These are phyloP conservation scores for Zygnema circumcarinatum DNA, from an alignment of 139 green algal species.

Conservation along the genomic window DNA sequence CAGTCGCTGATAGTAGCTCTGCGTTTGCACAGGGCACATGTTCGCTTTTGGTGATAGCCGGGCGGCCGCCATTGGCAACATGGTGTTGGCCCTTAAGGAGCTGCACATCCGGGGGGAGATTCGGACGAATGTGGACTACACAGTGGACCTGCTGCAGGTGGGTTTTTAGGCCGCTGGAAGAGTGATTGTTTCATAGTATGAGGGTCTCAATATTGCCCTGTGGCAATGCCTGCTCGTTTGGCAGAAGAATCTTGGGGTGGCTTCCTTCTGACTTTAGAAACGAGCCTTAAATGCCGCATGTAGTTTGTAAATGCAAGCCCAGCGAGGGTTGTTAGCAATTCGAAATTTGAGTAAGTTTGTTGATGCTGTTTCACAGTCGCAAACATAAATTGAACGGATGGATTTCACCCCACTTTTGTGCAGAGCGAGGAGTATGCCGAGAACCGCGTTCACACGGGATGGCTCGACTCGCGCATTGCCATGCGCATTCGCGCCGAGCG, in stretches of 20 bases:
- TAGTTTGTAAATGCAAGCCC: no score
- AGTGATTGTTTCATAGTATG: background rate
- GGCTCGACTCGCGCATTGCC: slow-evolving; percentile 94
- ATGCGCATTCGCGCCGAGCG: slow-evolving; percentile 65
- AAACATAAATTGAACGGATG: no score
- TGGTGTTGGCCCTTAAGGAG: slow-evolving; percentile 94
- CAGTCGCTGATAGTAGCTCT: no score
- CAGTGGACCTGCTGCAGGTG: slow-evolving; percentile 64
- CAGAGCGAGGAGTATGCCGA: slow-evolving; percentile 67
- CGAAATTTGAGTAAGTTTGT: no score
- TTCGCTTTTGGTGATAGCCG: slow-evolving; percentile 89
- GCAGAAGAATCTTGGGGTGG: background rate
- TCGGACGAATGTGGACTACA: slow-evolving; percentile 88
- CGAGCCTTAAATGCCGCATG: no score
- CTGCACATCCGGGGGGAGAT: slow-evolving; percentile 95
- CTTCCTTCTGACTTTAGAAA: background rate
- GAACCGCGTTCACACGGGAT: slow-evolving; percentile 85
- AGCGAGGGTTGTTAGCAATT: no score
- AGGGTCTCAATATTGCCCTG: background rate
- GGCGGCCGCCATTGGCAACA: slow-evolving; percentile 81
- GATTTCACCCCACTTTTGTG: no score
- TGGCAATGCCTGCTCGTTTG: background rate
- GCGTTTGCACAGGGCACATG: slow-evolving; percentile 80
- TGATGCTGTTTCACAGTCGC: no score
- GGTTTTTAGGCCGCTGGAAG: no score